Conservation (phyloP, 176 grass and related monocot genomes). For the Aegilops speltoides region DNA sequence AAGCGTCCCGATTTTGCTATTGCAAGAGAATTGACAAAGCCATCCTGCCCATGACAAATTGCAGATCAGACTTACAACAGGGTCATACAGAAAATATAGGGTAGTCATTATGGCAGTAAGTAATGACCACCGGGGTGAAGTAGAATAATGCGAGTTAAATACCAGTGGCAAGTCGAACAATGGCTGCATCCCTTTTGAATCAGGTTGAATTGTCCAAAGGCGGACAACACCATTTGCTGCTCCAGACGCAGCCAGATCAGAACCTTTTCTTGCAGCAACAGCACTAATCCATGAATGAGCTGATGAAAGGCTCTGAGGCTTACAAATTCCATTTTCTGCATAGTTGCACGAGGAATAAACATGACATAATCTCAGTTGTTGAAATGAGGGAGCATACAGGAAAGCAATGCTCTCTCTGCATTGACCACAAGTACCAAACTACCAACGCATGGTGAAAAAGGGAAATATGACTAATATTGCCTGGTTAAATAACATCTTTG, state of each 20-base stretch:
- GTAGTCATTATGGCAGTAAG: not conserved
- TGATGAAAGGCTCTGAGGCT: conserved; percentile 31
- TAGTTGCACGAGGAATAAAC: not conserved
- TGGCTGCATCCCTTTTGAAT: conserved; percentile 57
- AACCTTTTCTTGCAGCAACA: conserved; percentile 62
- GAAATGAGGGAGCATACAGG: not conserved
- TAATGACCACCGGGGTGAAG: not conserved
- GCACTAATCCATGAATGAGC: conserved; percentile 68
- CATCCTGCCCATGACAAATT: conserved; percentile 41
- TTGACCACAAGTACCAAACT: conserved; percentile 2
- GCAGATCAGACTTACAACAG: not conserved
- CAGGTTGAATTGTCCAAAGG: conserved; percentile 58
- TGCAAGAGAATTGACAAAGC: conserved; percentile 68
- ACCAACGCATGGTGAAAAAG: not conserved
- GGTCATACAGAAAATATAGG: not conserved
- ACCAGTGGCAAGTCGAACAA: conserved; percentile 49
- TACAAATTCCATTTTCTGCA: conserved; percentile 38
- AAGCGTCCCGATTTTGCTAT: conserved; percentile 70
- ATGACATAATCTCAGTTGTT: not conserved
- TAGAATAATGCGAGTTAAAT: conserved; percentile 12
- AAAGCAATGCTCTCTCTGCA: not conserved
- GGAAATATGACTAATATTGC: too few relatives aligned
- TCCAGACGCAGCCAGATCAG: conserved; percentile 74
- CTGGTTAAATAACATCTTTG: not conserved
- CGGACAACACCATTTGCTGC: conserved; percentile 62